Evolutionary conservation across 768 basidiomycete species (phyloP), one percentile per base, ranked within the genome.

Genomic region (Punctularia strigosozonata): DNA sequence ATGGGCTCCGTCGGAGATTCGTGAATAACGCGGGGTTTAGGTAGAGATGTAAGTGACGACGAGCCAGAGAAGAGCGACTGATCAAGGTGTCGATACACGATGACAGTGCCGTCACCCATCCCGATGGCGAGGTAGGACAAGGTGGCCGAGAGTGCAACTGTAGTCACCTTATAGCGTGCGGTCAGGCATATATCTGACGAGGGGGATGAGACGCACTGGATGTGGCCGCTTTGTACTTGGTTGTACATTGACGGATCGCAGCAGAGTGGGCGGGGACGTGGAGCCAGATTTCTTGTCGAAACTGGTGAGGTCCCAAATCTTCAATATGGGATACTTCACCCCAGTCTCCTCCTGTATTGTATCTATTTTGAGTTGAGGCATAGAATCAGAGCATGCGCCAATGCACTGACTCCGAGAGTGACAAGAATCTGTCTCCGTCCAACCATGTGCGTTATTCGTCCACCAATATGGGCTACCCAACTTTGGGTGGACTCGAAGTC

Each of bases 81-180:
- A 55, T 92, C 82, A 15, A 97, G 66, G 52, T 97, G 88, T 5
- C 88, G 77, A 55, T 88, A 94, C 13, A 95, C 67, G 6, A 98
- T 68, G 13, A 95, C 92, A 0, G 86, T 86, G 19, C 95, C 95
- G 51, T 97, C 92, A 5, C 80, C 90, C n/a, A 98, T 73, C 12
- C 92, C 95, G 28, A 98, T 73, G 5, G 92, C 82, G 19, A 99
- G 75, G 55, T 91, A 86, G 1, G 85, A 75, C 3, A 95, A 66
- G 14, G 72, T 71, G 5, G 75, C 61, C 0, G 92, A 84, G 17
- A 91, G 63, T 0, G 91, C 86, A 30, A 95, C 64, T 2, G 81
- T 74, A 2, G 87, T 78, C 8, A 92, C 77, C 75, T 85, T 36
- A 36, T 17, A 31, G 24, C 32, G 31, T 14, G 5, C 22, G 2